Evolutionary conservation across 78 protist species (phyloP), one percentile per base, ranked within the genome.

Genomic region (Pigoraptor vietnamica): DNA sequence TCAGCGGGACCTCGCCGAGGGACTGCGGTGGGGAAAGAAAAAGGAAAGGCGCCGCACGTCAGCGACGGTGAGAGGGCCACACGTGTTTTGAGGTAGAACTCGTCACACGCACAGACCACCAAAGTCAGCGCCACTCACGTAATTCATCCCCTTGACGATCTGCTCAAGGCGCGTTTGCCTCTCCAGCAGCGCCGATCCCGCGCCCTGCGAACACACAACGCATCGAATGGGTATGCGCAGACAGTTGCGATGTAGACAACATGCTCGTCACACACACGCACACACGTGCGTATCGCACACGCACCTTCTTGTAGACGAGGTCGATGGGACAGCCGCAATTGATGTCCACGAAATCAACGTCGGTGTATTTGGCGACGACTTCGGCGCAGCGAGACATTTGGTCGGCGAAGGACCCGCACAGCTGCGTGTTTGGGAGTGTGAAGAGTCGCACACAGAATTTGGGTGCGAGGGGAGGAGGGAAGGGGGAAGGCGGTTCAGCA

Each of bases 241-340:
- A 48, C 21, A 79, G 32, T 79, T 19, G 56, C 23, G 32, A 79
- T 19, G n/a, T 25, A 79, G 32, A 25, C 84, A 79, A 2, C 1
- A 21, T 25, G 84, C 23, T 19, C 9, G 83, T 0, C 14, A 32
- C 37, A 24, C 87, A 93, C 33, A 23, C 10, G 40, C 34, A 79
- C 34, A 14, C 84, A 79, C 84, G 14, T 79, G 21, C 32, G 10
- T 21, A 79, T 48, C 21, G 32, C 84, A 79, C 14, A 79, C 39
- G 35, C 10, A 86, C 89, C 39, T 82, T 88, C 40, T 97, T 90
- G 91, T 91, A 93, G 23, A 97, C 79, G 29, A 86, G 88, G 88
- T 98, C 99, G 83, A 98, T 91, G 14, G 99, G 99, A 86, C 99
- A 98, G 9, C 98, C 99, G 48, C 92, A 92, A 93, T 98, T 98